Percentiles rank a stretch among this genome's conserved stretches.
phyloP scores from a whole-genome alignment of 805 yeast species.

The Geotrichum ghanense region DNA sequence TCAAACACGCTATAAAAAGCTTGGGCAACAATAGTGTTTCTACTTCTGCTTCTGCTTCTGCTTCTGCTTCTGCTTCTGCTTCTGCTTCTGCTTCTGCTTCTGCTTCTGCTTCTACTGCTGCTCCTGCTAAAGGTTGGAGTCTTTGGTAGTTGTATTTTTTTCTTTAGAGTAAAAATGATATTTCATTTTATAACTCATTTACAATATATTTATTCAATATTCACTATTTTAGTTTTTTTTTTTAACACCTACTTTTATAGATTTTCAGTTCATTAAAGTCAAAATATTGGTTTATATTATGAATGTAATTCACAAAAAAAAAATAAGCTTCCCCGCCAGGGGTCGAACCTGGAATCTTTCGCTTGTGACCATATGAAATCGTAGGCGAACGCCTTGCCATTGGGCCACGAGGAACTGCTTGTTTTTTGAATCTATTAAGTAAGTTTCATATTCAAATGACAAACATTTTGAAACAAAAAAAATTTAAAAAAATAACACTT shows the following conservation, averaged over 20 bases:
- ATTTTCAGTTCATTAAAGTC: background rate
- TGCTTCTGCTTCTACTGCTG: background rate
- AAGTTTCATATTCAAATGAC: too few species aligned
- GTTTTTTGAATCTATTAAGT: too few species aligned
- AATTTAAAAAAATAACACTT: too few species aligned
- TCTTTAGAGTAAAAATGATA: too few species aligned
- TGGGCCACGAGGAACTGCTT: slow-evolving; percentile 25
- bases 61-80: background rate
- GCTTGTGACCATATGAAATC: slow-evolving; percentile 23
- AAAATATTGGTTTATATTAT: too few species aligned
- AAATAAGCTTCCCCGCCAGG: slow-evolving; percentile 38
- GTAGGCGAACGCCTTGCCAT: slow-evolving; percentile 29
- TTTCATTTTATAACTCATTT: background rate
- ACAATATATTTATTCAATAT: background rate
- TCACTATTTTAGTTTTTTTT: too few species aligned
- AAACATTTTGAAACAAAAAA: too few species aligned
- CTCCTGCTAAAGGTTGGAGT: background rate
- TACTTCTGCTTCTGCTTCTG: background rate
- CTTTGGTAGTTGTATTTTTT: background rate
- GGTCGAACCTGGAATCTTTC: slow-evolving; percentile 46
- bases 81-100: background rate
- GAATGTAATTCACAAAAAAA: background rate
- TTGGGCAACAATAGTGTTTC: background rate
- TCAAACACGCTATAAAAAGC: slow-evolving; percentile 9
- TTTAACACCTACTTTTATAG: background rate